Evolutionary conservation across 1,284 basidiomycete species (phyloP), one percentile per base, ranked within the genome.

Genomic region (Crucibulum cyathiforme): DNA sequence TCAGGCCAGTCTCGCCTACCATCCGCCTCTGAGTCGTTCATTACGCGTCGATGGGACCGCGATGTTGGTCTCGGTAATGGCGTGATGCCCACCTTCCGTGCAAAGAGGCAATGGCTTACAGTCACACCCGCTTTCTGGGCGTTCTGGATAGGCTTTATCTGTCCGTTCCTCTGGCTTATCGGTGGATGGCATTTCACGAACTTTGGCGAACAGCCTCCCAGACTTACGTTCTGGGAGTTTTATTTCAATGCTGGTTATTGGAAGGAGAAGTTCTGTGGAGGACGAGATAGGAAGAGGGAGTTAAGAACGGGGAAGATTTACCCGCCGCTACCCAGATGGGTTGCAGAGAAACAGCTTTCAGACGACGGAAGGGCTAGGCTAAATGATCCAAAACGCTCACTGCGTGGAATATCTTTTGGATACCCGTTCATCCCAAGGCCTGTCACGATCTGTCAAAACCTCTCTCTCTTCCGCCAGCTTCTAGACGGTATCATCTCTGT

Each of bases 111-210:
- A 53, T 67, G 67, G 63, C 39, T 71, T 10, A 60, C 60, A 3
- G 63, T 68, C 38, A 86, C 80, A 3, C 82, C 83, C 3, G 80
- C 87, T 17, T 83, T 83, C 67, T 81, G 87, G 67, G 75, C 90
- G 10, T 91, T 91, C 74, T 91, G 87, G 86, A 61, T 87, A 0
- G 90, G 89, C 1, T 91, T 91, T 64, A 58, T 90, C 45, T 80
- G 83, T 74, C 74, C 90, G 71, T 55, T 90, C 73, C 80, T 91
- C 69, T 91, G 89, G 89, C 80, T 91, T 39, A 79, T 91, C 13
- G 89, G 89, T 0, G 89, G 89, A 2, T 91, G 90, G 90, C 82
- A 89, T 64, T 79, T 89, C 60, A 82, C 80, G 53, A 71, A 74
- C 47, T 74, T 78, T 39, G 81, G 81, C 12, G 80, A 81, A 59